A percentile compares a stretch with the other conserved stretches of the same genome.
phyloP scores from a whole-genome alignment of 1,284 basidiomycete genomes.

The Cutaneotrichosporon sp. region DNA sequence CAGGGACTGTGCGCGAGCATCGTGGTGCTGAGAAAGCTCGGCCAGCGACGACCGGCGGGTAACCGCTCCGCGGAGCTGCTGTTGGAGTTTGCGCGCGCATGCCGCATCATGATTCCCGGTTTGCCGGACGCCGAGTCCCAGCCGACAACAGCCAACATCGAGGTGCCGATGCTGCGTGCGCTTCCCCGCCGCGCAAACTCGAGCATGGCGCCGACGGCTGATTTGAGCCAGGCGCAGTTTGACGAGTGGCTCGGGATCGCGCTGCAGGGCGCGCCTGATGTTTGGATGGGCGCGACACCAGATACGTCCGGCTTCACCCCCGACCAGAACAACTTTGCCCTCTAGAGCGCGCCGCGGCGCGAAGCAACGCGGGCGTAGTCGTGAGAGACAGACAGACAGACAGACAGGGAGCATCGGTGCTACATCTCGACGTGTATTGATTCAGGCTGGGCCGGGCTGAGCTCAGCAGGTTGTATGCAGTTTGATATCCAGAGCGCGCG shows the following conservation, averaged over 20 bases:
- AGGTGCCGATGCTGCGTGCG: constrained; percentile 33
- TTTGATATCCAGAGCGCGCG: no score
- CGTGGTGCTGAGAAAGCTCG: constrained; percentile 25
- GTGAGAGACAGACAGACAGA: no score
- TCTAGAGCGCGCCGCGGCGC: no score
- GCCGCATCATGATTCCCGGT: constrained; percentile 23
- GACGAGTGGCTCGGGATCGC: constrained; percentile 30
- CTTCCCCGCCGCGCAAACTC: constrained; percentile 20
- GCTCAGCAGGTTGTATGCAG: no score
- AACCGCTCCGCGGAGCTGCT: constrained; percentile 29
- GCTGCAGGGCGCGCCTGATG: constrained; percentile 19
- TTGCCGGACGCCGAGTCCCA: constrained; percentile 9
- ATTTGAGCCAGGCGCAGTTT: constrained; percentile 18
- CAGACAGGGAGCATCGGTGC: no score
- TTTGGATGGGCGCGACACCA: constrained; percentile 13
- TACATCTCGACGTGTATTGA: no score
- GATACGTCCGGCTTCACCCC: constrained; percentile 12
- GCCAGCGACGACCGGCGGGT: constrained; percentile 28
- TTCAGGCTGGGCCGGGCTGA: no score
- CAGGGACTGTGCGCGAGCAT: constrained; percentile 31
- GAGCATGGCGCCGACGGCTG: background rate
- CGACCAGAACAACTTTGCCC: constrained; percentile 1
- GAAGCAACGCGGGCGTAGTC: no score
- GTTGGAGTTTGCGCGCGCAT: constrained; percentile 29
- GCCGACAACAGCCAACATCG: constrained; percentile 14